A percentile compares a stretch with the other conserved stretches of the same genome.
phyloP scores from a whole-genome alignment of 495 filamentous ascomycete genomes.

The Aspergillus conjunctus region DNA sequence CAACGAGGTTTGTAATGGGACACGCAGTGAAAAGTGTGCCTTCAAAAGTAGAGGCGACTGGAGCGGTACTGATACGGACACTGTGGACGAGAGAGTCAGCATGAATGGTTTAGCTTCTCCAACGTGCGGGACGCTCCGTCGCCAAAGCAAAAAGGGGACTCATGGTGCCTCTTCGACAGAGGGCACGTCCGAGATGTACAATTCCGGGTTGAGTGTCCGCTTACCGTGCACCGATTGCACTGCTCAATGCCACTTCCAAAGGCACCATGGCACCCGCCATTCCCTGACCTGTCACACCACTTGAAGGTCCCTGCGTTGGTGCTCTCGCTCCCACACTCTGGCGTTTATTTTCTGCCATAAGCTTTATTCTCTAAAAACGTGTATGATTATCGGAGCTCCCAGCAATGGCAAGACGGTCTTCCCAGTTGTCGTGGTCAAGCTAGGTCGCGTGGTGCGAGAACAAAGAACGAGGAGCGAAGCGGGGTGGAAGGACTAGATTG shows the following conservation, averaged over 20 bases:
- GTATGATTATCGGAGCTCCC: not conserved
- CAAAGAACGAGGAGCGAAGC: slow-evolving; percentile 5
- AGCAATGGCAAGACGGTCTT: not conserved
- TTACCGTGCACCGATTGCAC: slow-evolving; percentile 57
- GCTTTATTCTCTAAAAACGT: slow-evolving; percentile 13
- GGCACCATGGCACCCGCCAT: slow-evolving; percentile 48
- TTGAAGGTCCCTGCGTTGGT: slow-evolving; percentile 33
- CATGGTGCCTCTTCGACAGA: not conserved
- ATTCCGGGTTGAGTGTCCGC: slow-evolving; percentile 12
- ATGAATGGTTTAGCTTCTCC: not conserved
- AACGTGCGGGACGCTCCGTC: not conserved
- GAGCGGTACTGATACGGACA: slow-evolving; percentile 61
- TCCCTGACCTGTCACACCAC: slow-evolving; percentile 31
- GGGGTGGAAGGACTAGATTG: not conserved
- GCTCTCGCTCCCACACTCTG: slow-evolving; percentile 47
- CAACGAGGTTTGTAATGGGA: slow-evolving; percentile 65
- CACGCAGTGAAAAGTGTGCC: slow-evolving; percentile 69
- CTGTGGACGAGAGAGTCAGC: slow-evolving; percentile 36
- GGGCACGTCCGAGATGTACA: not conserved
- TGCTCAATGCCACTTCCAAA: slow-evolving; percentile 50
- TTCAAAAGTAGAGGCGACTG: slow-evolving; percentile 56
- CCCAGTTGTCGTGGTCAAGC: not conserved
- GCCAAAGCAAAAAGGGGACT: not conserved
- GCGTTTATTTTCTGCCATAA: slow-evolving; percentile 52
- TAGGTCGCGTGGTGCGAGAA: not conserved